Base-by-base conservation (phyloP, 177 flowering plant genomes). In the Vitis hybrid region DNA sequence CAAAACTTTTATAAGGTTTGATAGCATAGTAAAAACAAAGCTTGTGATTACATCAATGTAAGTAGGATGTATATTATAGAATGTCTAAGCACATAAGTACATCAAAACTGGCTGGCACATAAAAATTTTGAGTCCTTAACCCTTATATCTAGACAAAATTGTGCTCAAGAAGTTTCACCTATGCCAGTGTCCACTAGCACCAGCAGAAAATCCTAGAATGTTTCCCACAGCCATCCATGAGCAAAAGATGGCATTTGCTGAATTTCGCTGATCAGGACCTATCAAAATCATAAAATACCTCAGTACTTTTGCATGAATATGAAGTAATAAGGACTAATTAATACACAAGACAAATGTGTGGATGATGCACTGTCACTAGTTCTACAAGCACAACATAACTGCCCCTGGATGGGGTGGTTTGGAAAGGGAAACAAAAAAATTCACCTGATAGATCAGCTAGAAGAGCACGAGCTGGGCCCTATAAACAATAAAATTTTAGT, bases 391-490 rank as follows among this genome's bases (percentile, higher is more conserved):
- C 7, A 21, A 48, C 21, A 13, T 40, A 40, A 40, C 8, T 40
- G 46, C 46, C 46, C 46, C 46, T 40, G 46, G 8, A 40, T 0
- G 58, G 56, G 13, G 4, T 14, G 60, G 6, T 35, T 3, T 11
- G 51, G 54, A 55, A 48, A 65, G 62, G 32, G 18, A 14, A 21
- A 30, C 61, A 52, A 27, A 62, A 32, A 24, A 64, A 50, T 32
- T 76, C 62, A 93, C 99, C 98, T 81, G 99, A 75, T 69, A 93
- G 82, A 88, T 96, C 99, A 75, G 99, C 98, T 35, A 96, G 82
- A 80, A 96, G 97, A 49, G 99, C 99, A 72, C 99, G 97, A 81
- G 99, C 99, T 55, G 99, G 99, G 57, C 98, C 98, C 99, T 96
- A 61, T 46, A 82, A 68, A 76, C 16, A 68, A 51, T 15, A 73